A percentile compares a stretch with the other conserved stretches of the same genome.
Evolutionary conservation across 371 early-diverging fungal genomes (phyloP).

Genomic region (Mucor saturninus): DNA sequence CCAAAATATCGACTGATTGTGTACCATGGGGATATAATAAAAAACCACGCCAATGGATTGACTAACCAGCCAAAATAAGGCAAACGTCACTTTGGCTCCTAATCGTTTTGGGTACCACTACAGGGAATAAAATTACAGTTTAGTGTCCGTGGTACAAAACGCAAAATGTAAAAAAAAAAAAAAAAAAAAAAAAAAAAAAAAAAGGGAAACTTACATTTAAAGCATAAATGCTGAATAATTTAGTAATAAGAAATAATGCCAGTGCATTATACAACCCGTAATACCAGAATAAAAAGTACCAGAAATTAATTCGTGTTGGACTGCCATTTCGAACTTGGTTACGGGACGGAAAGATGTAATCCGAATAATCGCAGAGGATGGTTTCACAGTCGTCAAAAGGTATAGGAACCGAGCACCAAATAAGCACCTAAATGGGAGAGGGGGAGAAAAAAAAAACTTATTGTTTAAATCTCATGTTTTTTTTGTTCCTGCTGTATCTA

Average conservation of each 20-base stretch:
- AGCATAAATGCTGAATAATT: slow-evolving; percentile 76
- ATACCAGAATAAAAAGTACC: slow-evolving; percentile 78
- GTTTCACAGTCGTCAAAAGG: slow-evolving; percentile 37
- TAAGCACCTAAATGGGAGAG: slow-evolving; percentile 26
- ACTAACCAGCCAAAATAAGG: slow-evolving; percentile 69
- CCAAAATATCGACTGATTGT: slow-evolving; percentile 69
- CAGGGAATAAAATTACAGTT: not conserved
- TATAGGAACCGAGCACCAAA: slow-evolving; percentile 44
- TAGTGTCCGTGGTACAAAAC: not conserved
- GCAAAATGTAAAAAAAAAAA: too few relatives aligned
- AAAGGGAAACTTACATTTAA: slow-evolving; percentile 47
- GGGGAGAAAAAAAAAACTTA: slow-evolving; percentile 4
- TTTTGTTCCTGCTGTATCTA: slow-evolving; percentile 7
- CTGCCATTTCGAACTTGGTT: slow-evolving; percentile 10
- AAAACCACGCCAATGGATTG: slow-evolving; percentile 60
- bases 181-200: too few relatives aligned
- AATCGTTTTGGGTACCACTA: slow-evolving; percentile 75
- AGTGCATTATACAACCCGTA: slow-evolving; percentile 77
- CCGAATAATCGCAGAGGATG: slow-evolving; percentile 22
- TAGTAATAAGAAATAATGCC: slow-evolving; percentile 70
- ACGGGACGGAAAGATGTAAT: slow-evolving; percentile 18
- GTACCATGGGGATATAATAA: slow-evolving; percentile 48
- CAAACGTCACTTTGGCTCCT: slow-evolving; percentile 63
- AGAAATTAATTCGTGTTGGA: slow-evolving; percentile 66
- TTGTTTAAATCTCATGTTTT: not conserved